A percentile compares a stretch with the other conserved stretches of the same genome.
Evolutionary conservation across 345 rosid genomes (phyloP).

Genomic region (Sisymbrium irio): DNA sequence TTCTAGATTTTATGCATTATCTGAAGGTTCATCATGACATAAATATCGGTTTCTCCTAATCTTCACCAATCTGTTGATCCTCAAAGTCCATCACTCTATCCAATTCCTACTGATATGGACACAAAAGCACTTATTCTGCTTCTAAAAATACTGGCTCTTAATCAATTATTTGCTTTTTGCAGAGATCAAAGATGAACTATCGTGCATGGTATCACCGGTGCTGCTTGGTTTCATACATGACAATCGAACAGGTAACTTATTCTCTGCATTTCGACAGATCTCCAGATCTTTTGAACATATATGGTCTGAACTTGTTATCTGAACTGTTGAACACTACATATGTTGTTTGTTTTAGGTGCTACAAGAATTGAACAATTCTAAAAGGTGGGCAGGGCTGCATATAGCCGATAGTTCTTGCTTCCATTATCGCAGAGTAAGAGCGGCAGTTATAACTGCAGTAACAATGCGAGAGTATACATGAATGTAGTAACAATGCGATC

Average conservation of each 20-base stretch:
- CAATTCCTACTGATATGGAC: neutral
- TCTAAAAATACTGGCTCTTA: neutral
- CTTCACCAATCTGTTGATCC: neutral
- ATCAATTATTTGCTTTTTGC: slow-evolving; percentile 19
- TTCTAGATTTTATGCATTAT: slow-evolving; percentile 47
- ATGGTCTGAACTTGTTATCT: neutral
- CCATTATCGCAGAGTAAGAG: slow-evolving; percentile 79
- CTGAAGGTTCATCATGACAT: slow-evolving; percentile 44
- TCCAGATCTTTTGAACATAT: neutral
- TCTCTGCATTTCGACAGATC: neutral
- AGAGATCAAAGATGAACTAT: slow-evolving; percentile 96
- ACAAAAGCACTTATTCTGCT: neutral
- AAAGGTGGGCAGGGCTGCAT: slow-evolving; percentile 75
- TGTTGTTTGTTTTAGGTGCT: slow-evolving; percentile 52
- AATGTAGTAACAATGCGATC: neutral
- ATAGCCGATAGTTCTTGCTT: slow-evolving; percentile 90
- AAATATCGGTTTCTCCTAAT: slow-evolving; percentile 6
- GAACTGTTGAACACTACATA: neutral
- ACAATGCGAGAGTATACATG: neutral
- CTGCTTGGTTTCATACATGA: slow-evolving; percentile 89
- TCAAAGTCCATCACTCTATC: slow-evolving; percentile 13
- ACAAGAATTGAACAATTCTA: slow-evolving; percentile 60
- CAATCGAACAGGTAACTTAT: slow-evolving; percentile 63
- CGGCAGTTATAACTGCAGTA: neutral
- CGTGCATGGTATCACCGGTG: slow-evolving; percentile 99